Evolutionary conservation across 768 basidiomycete species (phyloP).

Genomic region (Boletus rex-veris): DNA sequence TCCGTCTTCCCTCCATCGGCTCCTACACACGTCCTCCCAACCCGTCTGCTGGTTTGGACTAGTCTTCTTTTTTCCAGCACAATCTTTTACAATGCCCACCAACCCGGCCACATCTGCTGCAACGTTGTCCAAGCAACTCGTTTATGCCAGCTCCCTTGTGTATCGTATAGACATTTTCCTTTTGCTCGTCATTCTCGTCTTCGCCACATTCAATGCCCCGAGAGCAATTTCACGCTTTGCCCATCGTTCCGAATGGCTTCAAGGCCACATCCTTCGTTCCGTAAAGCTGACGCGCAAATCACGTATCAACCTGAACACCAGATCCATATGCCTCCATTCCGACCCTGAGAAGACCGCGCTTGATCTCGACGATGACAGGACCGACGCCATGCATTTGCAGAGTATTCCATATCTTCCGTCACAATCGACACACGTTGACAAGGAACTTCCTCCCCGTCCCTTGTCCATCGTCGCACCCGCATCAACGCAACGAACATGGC

Average conservation of each 20-base stretch:
- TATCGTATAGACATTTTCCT: constrained; percentile 45
- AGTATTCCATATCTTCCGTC: neutral
- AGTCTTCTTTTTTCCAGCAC: constrained; percentile 3
- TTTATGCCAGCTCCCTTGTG: constrained; percentile 20
- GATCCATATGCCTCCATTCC: constrained; percentile 14
- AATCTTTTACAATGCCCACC: constrained; percentile 17
- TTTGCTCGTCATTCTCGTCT: constrained; percentile 36
- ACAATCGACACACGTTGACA: constrained; percentile 8
- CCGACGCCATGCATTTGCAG: constrained; percentile 10
- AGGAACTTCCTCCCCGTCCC: constrained; percentile 14
- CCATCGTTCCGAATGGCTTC: constrained; percentile 47
- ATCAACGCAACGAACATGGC: constrained; percentile 18
- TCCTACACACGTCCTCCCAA: neutral
- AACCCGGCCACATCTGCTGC: neutral
- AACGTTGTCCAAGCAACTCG: neutral
- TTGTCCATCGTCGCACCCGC: neutral
- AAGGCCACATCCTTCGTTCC: constrained; percentile 45
- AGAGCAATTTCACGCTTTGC: constrained; percentile 50
- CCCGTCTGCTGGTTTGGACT: constrained; percentile 6
- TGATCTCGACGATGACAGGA: constrained; percentile 15
- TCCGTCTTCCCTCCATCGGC: no score
- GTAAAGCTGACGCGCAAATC: constrained; percentile 1
- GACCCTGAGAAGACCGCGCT: constrained; percentile 9
- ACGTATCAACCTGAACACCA: constrained; percentile 12
- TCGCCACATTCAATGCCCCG: constrained; percentile 45